Conservation (phyloP, 176 grass and related monocot genomes). For the Dendrocalamus sinicus region DNA sequence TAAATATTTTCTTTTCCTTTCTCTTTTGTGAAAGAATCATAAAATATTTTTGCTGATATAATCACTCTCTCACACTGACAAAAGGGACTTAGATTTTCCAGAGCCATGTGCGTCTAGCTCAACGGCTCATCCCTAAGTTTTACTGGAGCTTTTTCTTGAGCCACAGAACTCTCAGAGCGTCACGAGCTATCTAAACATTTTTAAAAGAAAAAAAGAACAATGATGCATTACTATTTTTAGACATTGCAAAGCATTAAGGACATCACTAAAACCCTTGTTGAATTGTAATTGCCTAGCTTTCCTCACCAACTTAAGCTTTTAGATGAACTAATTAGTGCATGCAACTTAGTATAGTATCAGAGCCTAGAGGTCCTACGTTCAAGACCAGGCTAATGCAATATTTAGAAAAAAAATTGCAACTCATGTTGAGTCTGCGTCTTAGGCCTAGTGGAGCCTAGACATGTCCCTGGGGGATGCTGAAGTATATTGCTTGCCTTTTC, state of each 20-base stretch:
- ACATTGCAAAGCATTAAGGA: not conserved
- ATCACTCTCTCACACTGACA: not conserved
- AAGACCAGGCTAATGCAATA: no score
- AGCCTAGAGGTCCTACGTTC: no score
- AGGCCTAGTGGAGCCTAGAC: no score
- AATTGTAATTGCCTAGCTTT: no score
- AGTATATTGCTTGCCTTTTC: no score
- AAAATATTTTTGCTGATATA: not conserved
- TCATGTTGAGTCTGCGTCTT: no score
- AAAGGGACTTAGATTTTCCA: not conserved
- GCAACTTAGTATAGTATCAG: no score
- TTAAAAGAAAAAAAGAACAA: not conserved
- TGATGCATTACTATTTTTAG: not conserved
- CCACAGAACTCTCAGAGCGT: not conserved
- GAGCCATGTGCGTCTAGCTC: not conserved
- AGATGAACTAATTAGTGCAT: no score
- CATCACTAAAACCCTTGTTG: not conserved
- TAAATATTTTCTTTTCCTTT: not conserved
- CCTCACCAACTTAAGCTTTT: no score
- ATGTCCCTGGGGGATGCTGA: accelerated
- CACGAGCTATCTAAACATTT: not conserved
- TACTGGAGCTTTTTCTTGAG: not conserved
- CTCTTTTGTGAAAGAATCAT: not conserved
- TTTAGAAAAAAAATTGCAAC: no score
- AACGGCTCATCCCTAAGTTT: not conserved